A percentile compares a stretch with the other conserved stretches of the same genome.
These are phyloP conservation scores for Paraurostyla sp. DNA, from an alignment of 73 alveolate species.

Conservation along the genomic window DNA sequence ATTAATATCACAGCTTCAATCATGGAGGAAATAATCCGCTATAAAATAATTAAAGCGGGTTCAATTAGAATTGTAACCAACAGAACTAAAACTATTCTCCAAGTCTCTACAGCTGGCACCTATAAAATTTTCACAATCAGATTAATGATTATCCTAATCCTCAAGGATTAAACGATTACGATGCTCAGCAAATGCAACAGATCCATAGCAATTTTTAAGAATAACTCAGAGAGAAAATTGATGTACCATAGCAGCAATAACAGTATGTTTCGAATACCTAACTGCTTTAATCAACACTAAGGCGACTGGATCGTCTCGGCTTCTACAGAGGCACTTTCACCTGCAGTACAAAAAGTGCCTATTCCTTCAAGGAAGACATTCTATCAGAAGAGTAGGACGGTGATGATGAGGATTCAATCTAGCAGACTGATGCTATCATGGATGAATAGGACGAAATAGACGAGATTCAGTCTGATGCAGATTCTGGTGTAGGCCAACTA, in stretches of 20 bases:
- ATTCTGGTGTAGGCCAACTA: background rate
- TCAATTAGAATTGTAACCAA: no score
- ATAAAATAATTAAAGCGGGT: no score
- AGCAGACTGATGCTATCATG: conserved; percentile 29
- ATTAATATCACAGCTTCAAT: background rate
- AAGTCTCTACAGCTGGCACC: background rate
- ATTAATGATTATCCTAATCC: background rate
- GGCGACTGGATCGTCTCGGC: conserved; percentile 9
- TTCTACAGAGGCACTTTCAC: conserved; percentile 25
- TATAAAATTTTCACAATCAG: background rate
- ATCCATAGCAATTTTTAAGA: conserved; percentile 28
- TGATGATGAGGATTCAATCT: conserved; percentile 50
- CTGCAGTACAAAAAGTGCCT: conserved; percentile 34
- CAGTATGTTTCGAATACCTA: conserved; percentile 8
- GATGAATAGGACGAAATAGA: conserved; percentile 43
- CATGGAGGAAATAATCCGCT: no score
- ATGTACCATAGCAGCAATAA: conserved; percentile 22
- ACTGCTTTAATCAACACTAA: conserved; percentile 33
- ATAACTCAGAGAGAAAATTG: conserved; percentile 57
- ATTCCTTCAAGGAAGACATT: conserved; percentile 49
- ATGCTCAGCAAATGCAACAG: background rate
- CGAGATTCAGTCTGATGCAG: conserved; percentile 23
- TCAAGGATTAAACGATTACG: background rate
- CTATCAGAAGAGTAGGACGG: conserved; percentile 57
- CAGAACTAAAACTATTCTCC: background rate